Base-by-base conservation (phyloP, 257 asterid species). In the Penstemon newberryi region DNA sequence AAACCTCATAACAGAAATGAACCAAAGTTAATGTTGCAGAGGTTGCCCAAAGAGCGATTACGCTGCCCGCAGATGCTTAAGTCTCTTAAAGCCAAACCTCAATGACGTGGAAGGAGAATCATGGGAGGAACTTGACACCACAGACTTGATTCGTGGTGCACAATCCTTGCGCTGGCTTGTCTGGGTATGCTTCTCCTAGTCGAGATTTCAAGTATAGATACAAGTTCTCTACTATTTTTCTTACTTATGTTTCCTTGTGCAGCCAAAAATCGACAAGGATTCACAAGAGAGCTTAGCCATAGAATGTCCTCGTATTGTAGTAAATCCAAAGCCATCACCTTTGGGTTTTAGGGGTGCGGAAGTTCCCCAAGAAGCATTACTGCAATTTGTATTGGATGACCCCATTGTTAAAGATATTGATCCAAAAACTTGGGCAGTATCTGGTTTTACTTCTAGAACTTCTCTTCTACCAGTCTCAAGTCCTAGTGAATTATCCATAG, bases 91-190 rank as follows among this genome's bases (percentile, higher is more conserved):
- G 75, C 96, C 97, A 55, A 73, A 47, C 69, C 81, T 93, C 72
- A 81, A 78, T 33, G 76, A 81, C 39, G 77, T 78, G 38, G 92
- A 69, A 51, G 96, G 92, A 51, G 99, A 93, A 60, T 90, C 99
- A 8, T 93, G 99, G 99, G 99, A 93, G 86, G 99, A 93, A 73
- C 91, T 93, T 50, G 97, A 89, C 60, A 61, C 87, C 47, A 68
- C 65, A 36, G 88, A 87, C 47, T 77, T 93, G 62, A 67, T 81
- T 53, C 87, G 67, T 5, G 85, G 84, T 76, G 87, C 96, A 18
- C 81, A 62, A 40, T 93, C 97, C 4, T 88, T 93, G 61, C 91
- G 92, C 62, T 93, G 99, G 97, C 99, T 93, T 56, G 86, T 91
- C 33, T 93, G 99, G 99, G 99, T 93, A 90, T 49, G 3, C 73